These are phyloP conservation scores for Periglandula ipomoeae DNA, from an alignment of 2,329 filamentous ascomycete genomes.

Conservation along the genomic window DNA sequence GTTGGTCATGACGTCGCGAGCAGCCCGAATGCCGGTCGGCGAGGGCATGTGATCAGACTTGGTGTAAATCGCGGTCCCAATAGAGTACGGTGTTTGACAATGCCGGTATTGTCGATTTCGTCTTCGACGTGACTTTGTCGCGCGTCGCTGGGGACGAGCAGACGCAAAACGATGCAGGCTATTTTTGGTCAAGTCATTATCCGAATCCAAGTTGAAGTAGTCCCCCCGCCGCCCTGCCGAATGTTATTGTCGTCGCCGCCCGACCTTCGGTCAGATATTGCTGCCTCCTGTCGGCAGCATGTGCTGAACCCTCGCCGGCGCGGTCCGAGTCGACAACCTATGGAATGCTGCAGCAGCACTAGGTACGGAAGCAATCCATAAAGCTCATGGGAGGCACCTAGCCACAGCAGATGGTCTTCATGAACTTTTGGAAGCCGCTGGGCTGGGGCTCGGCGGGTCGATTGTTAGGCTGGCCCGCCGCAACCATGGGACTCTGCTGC, in stretches of 20 bases:
- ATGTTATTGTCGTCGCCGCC: not conserved
- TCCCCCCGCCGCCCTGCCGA: not conserved
- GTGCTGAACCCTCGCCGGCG: not conserved
- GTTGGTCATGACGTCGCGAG: not conserved
- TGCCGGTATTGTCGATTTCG: slow-evolving; percentile 5
- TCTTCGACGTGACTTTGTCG: slow-evolving; percentile 5
- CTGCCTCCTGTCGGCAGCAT: not conserved
- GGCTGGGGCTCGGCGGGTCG: slow-evolving; percentile 61
- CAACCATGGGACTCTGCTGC: slow-evolving; percentile 49
- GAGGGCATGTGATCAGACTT: not conserved
- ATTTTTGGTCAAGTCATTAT: not conserved
- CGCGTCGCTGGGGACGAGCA: not conserved
- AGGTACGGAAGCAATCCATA: slow-evolving; percentile 21
- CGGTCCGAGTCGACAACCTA: slow-evolving; percentile 7
- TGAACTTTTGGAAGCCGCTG: slow-evolving; percentile 81
- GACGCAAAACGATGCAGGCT: not conserved
- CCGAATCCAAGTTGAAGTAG: not conserved
- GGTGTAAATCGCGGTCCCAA: not conserved
- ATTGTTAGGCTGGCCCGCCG: slow-evolving; percentile 43
- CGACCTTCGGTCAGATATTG: not conserved
- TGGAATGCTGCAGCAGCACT: slow-evolving; percentile 19
- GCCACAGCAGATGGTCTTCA: slow-evolving; percentile 90
- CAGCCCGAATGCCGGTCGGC: not conserved
- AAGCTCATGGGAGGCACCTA: slow-evolving; percentile 27
- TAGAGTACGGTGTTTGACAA: not conserved